Percentiles rank a stretch among this genome's conserved stretches.
Evolutionary conservation across 345 rosid species (phyloP).

Genomic region (Physaria fendleri): DNA sequence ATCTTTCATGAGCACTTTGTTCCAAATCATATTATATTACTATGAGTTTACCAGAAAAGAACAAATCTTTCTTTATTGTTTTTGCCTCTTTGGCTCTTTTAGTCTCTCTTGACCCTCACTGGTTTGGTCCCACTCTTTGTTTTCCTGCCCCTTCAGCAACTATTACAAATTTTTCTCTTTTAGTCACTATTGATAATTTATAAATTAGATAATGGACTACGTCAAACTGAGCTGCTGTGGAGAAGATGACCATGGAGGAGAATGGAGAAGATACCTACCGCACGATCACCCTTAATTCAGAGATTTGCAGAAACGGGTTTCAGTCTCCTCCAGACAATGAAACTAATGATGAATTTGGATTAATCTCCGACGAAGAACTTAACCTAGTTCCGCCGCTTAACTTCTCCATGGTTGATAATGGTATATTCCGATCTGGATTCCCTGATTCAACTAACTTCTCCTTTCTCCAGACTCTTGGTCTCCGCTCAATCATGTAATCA

Average conservation of each 20-base stretch:
- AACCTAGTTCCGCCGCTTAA: constrained; percentile 71
- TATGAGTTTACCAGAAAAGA: constrained; percentile 18
- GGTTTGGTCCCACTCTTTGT: constrained; percentile 29
- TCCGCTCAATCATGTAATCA: constrained; percentile 87
- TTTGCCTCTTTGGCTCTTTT: constrained; percentile 29
- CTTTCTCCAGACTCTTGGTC: constrained; percentile 77
- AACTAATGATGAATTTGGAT: background rate
- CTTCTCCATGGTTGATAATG: constrained; percentile 93
- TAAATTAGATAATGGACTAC: constrained; percentile 15
- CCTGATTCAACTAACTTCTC: constrained; percentile 90
- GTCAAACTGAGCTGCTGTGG: too few species aligned
- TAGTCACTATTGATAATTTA: background rate
- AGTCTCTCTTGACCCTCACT: constrained; percentile 26
- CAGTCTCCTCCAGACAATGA: constrained; percentile 1
- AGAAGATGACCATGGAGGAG: constrained; percentile 5
- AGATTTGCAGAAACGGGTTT: constrained; percentile 30
- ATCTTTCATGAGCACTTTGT: constrained; percentile 1
- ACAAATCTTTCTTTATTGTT: constrained; percentile 16
- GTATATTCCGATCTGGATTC: constrained; percentile 94
- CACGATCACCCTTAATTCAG: too few species aligned
- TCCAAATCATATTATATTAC: constrained; percentile 13
- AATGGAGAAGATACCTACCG: background rate
- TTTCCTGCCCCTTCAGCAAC: constrained; percentile 23
- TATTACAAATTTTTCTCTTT: constrained; percentile 13
- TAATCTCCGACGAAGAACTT: constrained; percentile 39